A percentile compares a stretch with the other conserved stretches of the same genome.
Conservation (phyloP, 139 green algal species). For the Yamagishiella unicocca region DNA sequence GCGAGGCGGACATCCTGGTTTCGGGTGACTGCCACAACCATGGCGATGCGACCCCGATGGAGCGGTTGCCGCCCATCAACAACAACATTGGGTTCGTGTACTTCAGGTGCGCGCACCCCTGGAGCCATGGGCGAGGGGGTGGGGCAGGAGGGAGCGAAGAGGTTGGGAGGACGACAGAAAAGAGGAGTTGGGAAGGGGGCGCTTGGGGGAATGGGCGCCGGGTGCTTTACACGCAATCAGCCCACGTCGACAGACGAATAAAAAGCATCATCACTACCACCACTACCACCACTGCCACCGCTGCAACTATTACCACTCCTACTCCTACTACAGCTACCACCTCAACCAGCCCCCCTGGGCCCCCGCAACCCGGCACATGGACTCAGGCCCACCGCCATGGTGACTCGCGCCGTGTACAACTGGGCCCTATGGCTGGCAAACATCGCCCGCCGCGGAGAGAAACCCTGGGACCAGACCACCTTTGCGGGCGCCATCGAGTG, state of each 20-base stretch:
- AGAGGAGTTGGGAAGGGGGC: not conserved
- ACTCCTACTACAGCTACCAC: too few species aligned
- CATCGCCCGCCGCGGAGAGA: constrained; percentile 3
- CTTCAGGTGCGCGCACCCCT: constrained; percentile 26
- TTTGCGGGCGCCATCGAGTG: constrained; percentile 26
- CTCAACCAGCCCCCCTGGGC: too few species aligned
- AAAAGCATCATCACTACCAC: too few species aligned
- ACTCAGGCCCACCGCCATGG: constrained; percentile 24
- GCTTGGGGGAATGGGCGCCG: not conserved
- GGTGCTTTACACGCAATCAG: too few species aligned
- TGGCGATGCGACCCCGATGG: not conserved
- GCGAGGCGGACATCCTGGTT: constrained; percentile 33
- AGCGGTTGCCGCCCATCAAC: constrained; percentile 31
- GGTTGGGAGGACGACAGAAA: not conserved
- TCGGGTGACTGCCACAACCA: constrained; percentile 43
- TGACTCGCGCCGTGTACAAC: constrained; percentile 26
- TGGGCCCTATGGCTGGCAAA: constrained; percentile 28
- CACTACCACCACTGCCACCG: too few species aligned
- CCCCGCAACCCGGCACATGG: too few species aligned
- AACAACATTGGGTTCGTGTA: constrained; percentile 51
- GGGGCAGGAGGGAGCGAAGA: too few species aligned
- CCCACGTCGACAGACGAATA: too few species aligned
- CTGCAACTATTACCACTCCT: too few species aligned
- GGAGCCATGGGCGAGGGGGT: too few species aligned
- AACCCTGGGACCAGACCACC: constrained; percentile 43